Conservation (phyloP, 257 asterid genomes). For the Primulina tabacum region DNA sequence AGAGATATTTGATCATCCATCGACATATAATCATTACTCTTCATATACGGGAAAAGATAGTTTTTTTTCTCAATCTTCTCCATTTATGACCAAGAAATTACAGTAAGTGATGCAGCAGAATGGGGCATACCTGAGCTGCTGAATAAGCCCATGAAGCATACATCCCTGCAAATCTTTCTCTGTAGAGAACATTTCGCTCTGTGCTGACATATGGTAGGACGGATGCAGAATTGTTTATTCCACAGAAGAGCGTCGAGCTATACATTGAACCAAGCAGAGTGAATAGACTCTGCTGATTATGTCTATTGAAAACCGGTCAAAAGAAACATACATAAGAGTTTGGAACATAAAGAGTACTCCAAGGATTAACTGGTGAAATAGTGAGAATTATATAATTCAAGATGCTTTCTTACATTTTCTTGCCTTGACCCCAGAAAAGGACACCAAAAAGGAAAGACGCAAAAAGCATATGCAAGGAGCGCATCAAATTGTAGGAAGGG, state of each 20-base stretch:
- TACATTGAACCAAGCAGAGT: slow-evolving; percentile 38
- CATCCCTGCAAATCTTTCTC: slow-evolving; percentile 52
- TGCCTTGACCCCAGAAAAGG: slow-evolving; percentile 27
- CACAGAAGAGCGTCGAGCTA: slow-evolving; percentile 32
- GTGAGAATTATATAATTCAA: neutral
- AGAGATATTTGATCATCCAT: neutral
- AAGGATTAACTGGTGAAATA: neutral
- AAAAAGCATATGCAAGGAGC: slow-evolving; percentile 18
- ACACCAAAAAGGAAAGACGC: slow-evolving; percentile 20
- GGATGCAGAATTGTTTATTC: slow-evolving; percentile 33
- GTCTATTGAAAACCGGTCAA: slow-evolving; percentile 17
- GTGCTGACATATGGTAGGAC: slow-evolving; percentile 37
- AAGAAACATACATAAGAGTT: neutral
- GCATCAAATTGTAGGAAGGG: slow-evolving; percentile 27
- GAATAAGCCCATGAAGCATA: slow-evolving; percentile 45
- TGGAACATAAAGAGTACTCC: neutral
- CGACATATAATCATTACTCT: neutral
- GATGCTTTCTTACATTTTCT: slow-evolving; percentile 24
- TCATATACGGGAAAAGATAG: neutral
- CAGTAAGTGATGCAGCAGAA: neutral
- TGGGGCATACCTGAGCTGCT: slow-evolving; percentile 35
- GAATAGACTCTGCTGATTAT: slow-evolving; percentile 37
- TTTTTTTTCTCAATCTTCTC: too few relatives aligned
- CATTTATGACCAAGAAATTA: neutral
- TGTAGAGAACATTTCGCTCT: slow-evolving; percentile 39